Percentiles rank a stretch among this genome's conserved stretches.
These are phyloP conservation scores for Cladophialophora immunda DNA, from an alignment of 2,329 filamentous ascomycete species.

Conservation along the genomic window DNA sequence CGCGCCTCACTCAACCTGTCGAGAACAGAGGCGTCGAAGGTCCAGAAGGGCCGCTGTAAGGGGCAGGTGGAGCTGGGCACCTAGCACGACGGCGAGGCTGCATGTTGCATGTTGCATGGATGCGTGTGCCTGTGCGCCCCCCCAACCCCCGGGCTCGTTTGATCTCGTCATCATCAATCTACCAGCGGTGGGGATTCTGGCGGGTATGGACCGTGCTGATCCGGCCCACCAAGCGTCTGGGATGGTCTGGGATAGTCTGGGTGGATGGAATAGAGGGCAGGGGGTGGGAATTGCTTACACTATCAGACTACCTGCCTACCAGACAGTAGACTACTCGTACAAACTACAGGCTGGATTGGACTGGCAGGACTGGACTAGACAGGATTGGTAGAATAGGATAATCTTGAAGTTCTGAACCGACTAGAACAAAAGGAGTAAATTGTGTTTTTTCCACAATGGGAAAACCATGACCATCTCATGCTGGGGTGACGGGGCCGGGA, in stretches of 20 bases:
- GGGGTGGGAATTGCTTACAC: conserved; percentile 2
- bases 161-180: not conserved
- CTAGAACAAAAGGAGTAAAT: no score
- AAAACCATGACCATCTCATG: no score
- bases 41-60: not conserved
- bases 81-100: not conserved
- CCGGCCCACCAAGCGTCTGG: no score
- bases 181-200: no score
- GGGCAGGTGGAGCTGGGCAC: no score
- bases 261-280: no score
- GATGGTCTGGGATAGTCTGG: no score
- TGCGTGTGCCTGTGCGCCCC: not conserved
- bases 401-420: no score
- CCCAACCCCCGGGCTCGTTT: not conserved
- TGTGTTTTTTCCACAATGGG: no score
- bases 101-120: not conserved
- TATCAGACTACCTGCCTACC: not conserved
- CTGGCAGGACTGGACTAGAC: not conserved
- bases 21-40: not conserved
- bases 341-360: not conserved
- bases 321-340: not conserved
- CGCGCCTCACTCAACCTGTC: not conserved
- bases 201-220: not conserved
- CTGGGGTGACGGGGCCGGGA: no score
- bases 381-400: no score